Percentiles rank a stretch among this genome's conserved stretches.
Conservation (phyloP, 805 yeast genomes). For the Candida krabiensis region DNA sequence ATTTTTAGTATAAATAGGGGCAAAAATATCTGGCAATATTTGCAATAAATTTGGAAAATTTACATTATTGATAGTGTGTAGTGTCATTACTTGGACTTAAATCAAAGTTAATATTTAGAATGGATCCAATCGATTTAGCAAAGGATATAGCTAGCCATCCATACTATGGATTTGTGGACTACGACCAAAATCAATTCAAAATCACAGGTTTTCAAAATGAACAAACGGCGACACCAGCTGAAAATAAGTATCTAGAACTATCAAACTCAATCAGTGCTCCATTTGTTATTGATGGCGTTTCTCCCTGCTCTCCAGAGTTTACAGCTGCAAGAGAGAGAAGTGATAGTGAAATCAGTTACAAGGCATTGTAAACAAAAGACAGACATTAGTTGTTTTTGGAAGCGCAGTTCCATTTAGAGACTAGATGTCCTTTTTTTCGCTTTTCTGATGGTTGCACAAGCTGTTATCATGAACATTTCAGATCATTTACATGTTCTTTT, state of each 20-base stretch:
- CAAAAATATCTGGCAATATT: too few relatives aligned
- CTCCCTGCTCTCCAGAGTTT: constrained; percentile 49
- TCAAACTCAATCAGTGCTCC: constrained; percentile 60
- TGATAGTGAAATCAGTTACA: constrained; percentile 20
- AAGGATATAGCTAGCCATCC: not conserved
- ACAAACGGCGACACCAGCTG: not conserved
- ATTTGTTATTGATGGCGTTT: constrained; percentile 61
- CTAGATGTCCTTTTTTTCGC: too few relatives aligned
- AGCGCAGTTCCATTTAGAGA: too few relatives aligned
- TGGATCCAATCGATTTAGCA: not conserved
- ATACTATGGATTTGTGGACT: constrained; percentile 2
- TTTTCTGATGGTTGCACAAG: too few relatives aligned
- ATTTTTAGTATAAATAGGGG: too few relatives aligned
- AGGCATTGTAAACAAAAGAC: not conserved
- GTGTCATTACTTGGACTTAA: too few relatives aligned
- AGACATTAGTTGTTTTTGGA: too few relatives aligned
- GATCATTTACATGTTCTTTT: too few relatives aligned
- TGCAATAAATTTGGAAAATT: too few relatives aligned
- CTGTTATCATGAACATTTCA: too few relatives aligned
- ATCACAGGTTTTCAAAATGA: not conserved
- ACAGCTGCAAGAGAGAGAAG: constrained; percentile 18
- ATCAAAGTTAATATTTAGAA: not conserved
- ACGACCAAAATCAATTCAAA: not conserved
- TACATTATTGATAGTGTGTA: too few relatives aligned
- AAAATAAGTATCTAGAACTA: constrained; percentile 48